Evolutionary conservation across 352 stramenopile species (phyloP).

Genomic region (Pythium brachiatum): DNA sequence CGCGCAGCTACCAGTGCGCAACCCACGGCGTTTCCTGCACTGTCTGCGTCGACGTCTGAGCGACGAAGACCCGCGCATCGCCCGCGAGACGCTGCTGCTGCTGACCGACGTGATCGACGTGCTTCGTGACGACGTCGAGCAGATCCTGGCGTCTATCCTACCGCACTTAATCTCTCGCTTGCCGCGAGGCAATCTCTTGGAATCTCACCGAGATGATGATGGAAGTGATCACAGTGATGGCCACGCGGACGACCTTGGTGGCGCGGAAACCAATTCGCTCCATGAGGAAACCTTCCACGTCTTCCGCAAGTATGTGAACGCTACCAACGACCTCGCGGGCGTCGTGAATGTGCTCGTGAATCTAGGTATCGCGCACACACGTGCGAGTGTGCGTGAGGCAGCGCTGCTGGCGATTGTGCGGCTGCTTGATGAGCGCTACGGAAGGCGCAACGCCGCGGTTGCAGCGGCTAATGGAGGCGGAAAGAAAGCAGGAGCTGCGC

Average conservation of each 20-base stretch:
- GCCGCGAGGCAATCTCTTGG: neutral
- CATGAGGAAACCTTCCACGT: conserved; percentile 61
- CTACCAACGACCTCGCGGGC: conserved; percentile 58
- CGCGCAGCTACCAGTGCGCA: conserved; percentile 66
- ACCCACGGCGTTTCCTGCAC: conserved; percentile 68
- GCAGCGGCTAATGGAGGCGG: neutral
- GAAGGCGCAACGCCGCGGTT: neutral
- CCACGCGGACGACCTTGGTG: conserved; percentile 7
- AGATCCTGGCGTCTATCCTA: conserved; percentile 66
- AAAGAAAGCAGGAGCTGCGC: conserved; percentile 9
- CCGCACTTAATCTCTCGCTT: conserved; percentile 60
- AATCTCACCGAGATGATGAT: neutral
- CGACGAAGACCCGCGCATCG: conserved; percentile 38
- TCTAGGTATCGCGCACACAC: conserved; percentile 42
- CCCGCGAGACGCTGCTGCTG: conserved; percentile 51
- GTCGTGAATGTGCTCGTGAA: conserved; percentile 64
- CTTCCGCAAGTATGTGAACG: conserved; percentile 58
- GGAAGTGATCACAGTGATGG: neutral
- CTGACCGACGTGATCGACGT: conserved; percentile 68
- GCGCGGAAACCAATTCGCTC: neutral
- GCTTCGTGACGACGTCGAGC: conserved; percentile 58
- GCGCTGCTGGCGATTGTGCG: conserved; percentile 44
- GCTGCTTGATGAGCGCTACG: conserved; percentile 58
- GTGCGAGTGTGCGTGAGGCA: conserved; percentile 43
- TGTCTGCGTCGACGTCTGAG: conserved; percentile 58